Evolutionary conservation across 1,284 basidiomycete species (phyloP).

Genomic region (Cerrena zonata): DNA sequence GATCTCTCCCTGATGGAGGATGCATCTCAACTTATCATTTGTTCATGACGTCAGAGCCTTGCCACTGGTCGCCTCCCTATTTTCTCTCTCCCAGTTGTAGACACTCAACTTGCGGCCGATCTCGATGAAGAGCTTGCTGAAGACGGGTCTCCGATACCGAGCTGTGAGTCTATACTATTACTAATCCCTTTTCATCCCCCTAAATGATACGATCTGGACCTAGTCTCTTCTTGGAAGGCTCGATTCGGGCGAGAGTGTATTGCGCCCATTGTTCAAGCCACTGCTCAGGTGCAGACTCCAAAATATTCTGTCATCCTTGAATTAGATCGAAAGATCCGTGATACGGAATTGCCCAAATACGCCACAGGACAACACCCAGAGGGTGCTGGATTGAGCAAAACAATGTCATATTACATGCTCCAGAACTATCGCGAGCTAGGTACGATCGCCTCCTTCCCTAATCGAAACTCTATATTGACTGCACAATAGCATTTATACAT

Average conservation of each 20-base stretch:
- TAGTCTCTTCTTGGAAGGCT: constrained; percentile 70
- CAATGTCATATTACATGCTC: constrained; percentile 44
- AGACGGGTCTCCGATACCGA: constrained; percentile 23
- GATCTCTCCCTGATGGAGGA: background rate
- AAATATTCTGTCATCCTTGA: constrained; percentile 34
- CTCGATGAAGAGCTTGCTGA: constrained; percentile 23
- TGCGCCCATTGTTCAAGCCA: constrained; percentile 58
- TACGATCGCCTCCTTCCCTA: constrained; percentile 25
- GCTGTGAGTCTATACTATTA: constrained; percentile 26
- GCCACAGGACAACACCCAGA: constrained; percentile 32
- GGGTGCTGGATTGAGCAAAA: constrained; percentile 41
- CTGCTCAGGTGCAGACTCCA: constrained; percentile 58
- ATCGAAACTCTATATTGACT: too few species aligned
- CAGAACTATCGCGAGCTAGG: constrained; percentile 62
- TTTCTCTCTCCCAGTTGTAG: constrained; percentile 26
- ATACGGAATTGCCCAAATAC: constrained; percentile 27
- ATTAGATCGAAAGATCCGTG: constrained; percentile 27
- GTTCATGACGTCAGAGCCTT: constrained; percentile 18
- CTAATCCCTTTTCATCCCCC: too few species aligned
- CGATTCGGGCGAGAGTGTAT: constrained; percentile 64
- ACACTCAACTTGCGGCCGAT: constrained; percentile 26
- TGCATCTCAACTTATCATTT: too few species aligned
- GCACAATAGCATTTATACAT: constrained; percentile 43
- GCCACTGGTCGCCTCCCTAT: constrained; percentile 26
- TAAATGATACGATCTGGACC: background rate